Evolutionary conservation across 208 protist species (phyloP).

Genomic region (Leptomonas pyrrhocoris): DNA sequence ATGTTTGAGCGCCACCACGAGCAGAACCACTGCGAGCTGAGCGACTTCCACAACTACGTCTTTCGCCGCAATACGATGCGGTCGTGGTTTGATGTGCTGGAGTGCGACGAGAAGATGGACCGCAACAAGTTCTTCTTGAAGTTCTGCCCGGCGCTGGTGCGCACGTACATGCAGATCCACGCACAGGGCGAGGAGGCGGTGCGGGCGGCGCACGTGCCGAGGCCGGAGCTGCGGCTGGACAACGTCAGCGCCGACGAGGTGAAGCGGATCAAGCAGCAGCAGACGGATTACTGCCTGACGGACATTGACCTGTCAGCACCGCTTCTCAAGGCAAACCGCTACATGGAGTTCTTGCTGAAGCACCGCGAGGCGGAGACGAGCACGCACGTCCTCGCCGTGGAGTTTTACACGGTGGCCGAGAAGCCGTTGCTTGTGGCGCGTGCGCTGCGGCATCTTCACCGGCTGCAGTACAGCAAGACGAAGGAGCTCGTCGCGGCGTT

Average conservation of each 20-base stretch:
- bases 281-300: slow-evolving; percentile 60
- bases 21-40: slow-evolving; percentile 94
- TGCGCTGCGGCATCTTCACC: slow-evolving; percentile 49
- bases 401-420: slow-evolving; percentile 63
- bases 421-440: slow-evolving; percentile 76
- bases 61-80: slow-evolving; percentile 95
- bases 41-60: slow-evolving; percentile 98
- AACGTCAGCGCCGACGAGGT: slow-evolving; percentile 51
- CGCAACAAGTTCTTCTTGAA: slow-evolving; percentile 82
- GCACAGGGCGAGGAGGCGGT: slow-evolving; percentile 75
- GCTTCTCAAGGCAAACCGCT: slow-evolving; percentile 76
- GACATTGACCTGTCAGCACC: slow-evolving; percentile 73
- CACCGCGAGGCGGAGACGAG: slow-evolving; percentile 42
- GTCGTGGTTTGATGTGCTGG: slow-evolving; percentile 94
- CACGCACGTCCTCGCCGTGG: slow-evolving; percentile 71
- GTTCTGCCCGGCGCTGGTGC: slow-evolving; percentile 72
- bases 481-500: slow-evolving; percentile 45
- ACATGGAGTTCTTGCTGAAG: slow-evolving; percentile 63
- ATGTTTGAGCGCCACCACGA: slow-evolving; percentile 93
- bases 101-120: slow-evolving; percentile 72
- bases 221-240: slow-evolving; percentile 55
- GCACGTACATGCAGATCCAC: slow-evolving; percentile 78
- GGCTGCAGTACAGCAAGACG: slow-evolving; percentile 37
- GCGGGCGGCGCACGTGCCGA: slow-evolving; percentile 68
- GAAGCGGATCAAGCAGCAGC: slow-evolving; percentile 64